phyloP scores from a whole-genome alignment of 352 stramenopile genomes.

The Paralagenidium karlingii region DNA sequence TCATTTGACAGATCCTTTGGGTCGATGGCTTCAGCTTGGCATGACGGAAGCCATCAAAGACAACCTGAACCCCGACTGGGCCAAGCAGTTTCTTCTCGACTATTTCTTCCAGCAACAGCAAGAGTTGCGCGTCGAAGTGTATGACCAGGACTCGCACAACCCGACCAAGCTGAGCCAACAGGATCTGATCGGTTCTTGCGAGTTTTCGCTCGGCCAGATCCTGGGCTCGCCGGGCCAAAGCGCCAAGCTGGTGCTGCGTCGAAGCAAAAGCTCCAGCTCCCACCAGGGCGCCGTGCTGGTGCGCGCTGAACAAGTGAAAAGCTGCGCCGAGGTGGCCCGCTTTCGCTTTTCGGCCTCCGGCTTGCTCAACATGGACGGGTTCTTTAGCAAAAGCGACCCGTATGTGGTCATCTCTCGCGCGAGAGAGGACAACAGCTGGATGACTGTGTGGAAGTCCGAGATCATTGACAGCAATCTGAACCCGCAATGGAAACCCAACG shows the following conservation, averaged over 20 bases:
- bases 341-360: slow-evolving; percentile 28
- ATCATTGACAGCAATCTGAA: slow-evolving; percentile 66
- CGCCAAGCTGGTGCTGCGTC: slow-evolving; percentile 34
- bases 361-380: slow-evolving; percentile 50
- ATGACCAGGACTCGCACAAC: slow-evolving; percentile 70
- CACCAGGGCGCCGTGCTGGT: slow-evolving; percentile 40
- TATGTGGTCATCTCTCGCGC: slow-evolving; percentile 44
- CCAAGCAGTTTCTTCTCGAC: slow-evolving; percentile 66
- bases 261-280: slow-evolving; percentile 20
- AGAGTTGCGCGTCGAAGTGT: slow-evolving; percentile 73
- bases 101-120: slow-evolving; percentile 83
- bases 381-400: slow-evolving; percentile 52
- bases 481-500: slow-evolving; percentile 40
- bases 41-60: slow-evolving; percentile 73
- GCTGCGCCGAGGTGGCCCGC: slow-evolving; percentile 25
- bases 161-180: slow-evolving; percentile 45
- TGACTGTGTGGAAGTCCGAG: slow-evolving; percentile 46
- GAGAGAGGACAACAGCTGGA: slow-evolving; percentile 41
- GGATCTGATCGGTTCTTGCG: slow-evolving; percentile 54
- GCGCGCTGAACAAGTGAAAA: slow-evolving; percentile 40
- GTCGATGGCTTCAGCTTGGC: slow-evolving; percentile 49
- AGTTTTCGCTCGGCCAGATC: slow-evolving; percentile 71
- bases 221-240: slow-evolving; percentile 63
- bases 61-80: slow-evolving; percentile 64
- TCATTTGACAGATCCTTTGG: neutral